Percentiles rank a stretch among this genome's conserved stretches.
Conservation (phyloP, 306 rosid genomes). For the Gastrolobium villosum region DNA sequence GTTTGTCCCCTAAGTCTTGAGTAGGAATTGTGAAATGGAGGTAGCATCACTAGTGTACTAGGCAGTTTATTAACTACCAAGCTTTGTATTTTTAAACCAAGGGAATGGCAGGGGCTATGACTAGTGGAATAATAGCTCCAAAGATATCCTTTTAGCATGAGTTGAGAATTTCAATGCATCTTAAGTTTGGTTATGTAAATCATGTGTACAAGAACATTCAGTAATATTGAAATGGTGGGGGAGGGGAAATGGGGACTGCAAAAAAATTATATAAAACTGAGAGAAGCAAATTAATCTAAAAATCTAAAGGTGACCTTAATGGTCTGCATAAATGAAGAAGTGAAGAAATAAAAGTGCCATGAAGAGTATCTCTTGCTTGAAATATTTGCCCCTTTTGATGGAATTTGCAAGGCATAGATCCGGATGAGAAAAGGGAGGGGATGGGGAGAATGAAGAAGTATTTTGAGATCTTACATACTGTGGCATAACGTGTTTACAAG, state of each 20-base stretch:
- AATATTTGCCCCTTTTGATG: neutral
- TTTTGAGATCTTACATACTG: slow-evolving; percentile 3
- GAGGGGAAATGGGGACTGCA: neutral
- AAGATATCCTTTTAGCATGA: neutral
- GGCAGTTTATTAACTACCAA: neutral
- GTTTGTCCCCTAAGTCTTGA: neutral
- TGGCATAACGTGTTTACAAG: neutral
- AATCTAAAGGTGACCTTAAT: neutral
- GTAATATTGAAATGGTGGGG: neutral
- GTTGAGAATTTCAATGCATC: neutral
- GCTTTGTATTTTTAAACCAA: neutral
- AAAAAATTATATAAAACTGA: neutral
- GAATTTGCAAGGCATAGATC: neutral
- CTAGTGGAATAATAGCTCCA: neutral
- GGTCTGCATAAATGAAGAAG: neutral
- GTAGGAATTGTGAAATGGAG: neutral
- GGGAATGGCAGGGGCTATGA: neutral
- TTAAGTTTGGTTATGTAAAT: neutral
- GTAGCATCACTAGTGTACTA: neutral
- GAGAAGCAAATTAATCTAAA: neutral
- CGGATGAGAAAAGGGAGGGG: neutral
- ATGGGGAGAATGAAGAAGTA: neutral
- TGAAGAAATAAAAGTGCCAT: slow-evolving; percentile 25
- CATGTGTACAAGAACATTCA: neutral
- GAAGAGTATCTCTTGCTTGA: neutral